Base-by-base conservation (phyloP, 2,329 filamentous ascomycete species). In the Cordyceps javanica region DNA sequence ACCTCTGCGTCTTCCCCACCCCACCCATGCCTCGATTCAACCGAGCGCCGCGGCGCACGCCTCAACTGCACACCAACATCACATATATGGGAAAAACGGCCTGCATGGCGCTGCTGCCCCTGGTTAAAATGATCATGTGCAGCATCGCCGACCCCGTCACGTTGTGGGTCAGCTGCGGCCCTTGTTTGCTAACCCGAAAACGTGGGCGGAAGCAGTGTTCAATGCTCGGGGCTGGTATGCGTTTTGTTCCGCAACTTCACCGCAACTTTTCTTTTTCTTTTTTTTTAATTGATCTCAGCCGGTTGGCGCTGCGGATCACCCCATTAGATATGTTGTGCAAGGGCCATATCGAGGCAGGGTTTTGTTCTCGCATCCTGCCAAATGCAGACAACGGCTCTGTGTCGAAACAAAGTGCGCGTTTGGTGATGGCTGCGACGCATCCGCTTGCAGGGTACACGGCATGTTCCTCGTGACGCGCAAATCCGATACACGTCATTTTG, bases 11-110 rank as follows among this genome's bases (percentile, higher is more conserved):
- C 25, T 38, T 28, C 32, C 23, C 44, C 42, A 48, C 53, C 38
- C 53, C 53, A 56, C 44, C 51, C 39, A 55, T 32, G 53, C 28
- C 51, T 14, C 44, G 53, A 56, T 56, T 48, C 53, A 56, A 56
- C 42, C 53, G 34, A 56, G 53, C 53, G 34, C 53, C 53, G 44
- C 44, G 42, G 44, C 32, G 5, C 1, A 41, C 48, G 48, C 53
- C 53, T 39, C 53, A 56, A 55, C 39, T 54, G 39, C 25, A 21
- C 41, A 39, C 28, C 42, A 45, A 34, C n/a, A 26, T 6, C 26
- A 46, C 41, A 26, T 16, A 32, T 46, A 41, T 25, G 42, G 42
- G 48, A 39, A 39, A 48, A 48, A 56, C 44, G 44, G 42, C 32
- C 25, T 55, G 30, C 53, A 48, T 19, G 42, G 30, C 23, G 14